Base-by-base conservation (phyloP, 768 basidiomycete species). In the Lactarius vividus region DNA sequence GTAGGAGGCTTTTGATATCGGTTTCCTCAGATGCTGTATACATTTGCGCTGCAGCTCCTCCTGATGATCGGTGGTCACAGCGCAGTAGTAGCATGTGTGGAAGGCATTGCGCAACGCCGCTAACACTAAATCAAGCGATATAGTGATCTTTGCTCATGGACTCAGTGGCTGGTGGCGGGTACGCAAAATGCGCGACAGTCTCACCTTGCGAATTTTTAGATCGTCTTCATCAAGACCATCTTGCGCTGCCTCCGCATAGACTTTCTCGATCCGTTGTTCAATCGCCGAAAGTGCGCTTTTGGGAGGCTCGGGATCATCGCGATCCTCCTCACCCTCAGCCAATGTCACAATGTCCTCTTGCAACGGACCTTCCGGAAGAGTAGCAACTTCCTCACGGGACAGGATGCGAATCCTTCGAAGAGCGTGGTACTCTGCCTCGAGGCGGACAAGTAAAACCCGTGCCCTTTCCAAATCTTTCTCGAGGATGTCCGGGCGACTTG, bases 1-100 rank as follows among this genome's bases (percentile, higher is more conserved):
- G 71, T 84, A 78, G 67, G 82, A 72, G 64, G 81, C 77, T 77
- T 87, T 86, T 65, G 84, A 83, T 72, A 88, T 73, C 46, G 91
- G 85, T 75, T 88, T 89, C 78, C 96, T 85, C 69, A 91, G 82
- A 79, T 99, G 97, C 80, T 88, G 88, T 72, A 97, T 81, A 83
- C 96, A 98, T 80, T 94, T 94, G 75, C 94, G 86, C 77, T 94
- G 89, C 73, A 99, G 83, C 81, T 97, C 94, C 79, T 99, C 97
- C 76, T 91, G 79, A 80, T 94, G 94, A 79, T 96, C 90, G 75
- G 88, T 90, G 71, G 92, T 85, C 75, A 93, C 88, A 72, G 90
- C 88, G 83, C 97, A 99, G 80, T 99, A 99, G 79, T 96, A 99
- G 85, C 97, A 97, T 74, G 92, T 88, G 84, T 94, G 84, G 78